These are phyloP conservation scores for Magnolia changhungtana DNA, from an alignment of 164 flowering plant species.

Conservation along the genomic window DNA sequence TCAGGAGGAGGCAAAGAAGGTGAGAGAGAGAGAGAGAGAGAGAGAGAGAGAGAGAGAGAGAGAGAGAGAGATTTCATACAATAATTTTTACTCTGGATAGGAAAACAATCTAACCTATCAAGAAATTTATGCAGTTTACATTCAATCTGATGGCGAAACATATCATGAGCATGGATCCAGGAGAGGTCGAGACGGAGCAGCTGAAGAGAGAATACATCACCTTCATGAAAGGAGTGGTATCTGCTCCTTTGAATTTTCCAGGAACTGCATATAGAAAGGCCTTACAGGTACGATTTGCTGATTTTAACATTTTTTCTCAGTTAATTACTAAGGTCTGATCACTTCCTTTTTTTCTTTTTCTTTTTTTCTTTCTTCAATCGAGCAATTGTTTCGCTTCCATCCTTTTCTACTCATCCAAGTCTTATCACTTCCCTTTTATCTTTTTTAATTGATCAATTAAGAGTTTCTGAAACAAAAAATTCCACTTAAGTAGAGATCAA, in stretches of 20 bases:
- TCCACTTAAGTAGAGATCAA: too few species aligned
- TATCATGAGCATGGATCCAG: conserved; percentile 91
- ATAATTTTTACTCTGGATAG: too few species aligned
- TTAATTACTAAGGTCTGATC: neutral
- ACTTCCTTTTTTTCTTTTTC: neutral
- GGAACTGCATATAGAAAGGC: conserved; percentile 86
- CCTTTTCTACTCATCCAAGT: too few species aligned
- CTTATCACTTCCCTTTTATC: neutral
- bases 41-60: too few species aligned
- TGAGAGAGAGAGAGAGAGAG: conserved; percentile 11
- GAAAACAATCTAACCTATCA: neutral
- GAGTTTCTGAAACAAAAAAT: too few species aligned
- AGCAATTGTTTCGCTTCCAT: too few species aligned
- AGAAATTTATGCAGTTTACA: conserved; percentile 54
- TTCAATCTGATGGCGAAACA: conserved; percentile 94
- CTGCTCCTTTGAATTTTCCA: conserved; percentile 79
- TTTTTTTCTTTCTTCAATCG: neutral
- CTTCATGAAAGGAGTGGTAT: conserved; percentile 97
- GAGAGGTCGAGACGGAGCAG: conserved; percentile 67
- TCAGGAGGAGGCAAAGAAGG: conserved; percentile 96
- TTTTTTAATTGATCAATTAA: neutral
- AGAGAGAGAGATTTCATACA: neutral
- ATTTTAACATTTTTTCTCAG: neutral
- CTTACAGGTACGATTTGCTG: conserved; percentile 38
- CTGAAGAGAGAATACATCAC: conserved; percentile 83